phyloP scores from a whole-genome alignment of 495 filamentous ascomycete species.

The Daldinia decipiens region DNA sequence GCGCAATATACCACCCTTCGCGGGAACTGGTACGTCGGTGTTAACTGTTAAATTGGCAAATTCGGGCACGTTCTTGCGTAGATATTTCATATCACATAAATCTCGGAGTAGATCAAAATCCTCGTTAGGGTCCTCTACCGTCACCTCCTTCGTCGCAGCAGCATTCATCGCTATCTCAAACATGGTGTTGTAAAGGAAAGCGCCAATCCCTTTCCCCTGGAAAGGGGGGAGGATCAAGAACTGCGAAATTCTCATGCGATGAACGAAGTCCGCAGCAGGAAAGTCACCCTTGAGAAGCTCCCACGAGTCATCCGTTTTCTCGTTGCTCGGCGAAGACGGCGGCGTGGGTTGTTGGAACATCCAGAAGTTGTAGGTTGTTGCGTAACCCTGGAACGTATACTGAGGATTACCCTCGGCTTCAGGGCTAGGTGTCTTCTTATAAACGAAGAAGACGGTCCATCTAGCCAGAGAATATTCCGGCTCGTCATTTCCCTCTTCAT shows the following conservation, averaged over 20 bases:
- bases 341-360: conserved; percentile 59
- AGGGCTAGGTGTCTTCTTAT: conserved; percentile 67
- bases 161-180: conserved; percentile 70
- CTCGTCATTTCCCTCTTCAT: conserved; percentile 73
- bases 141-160: conserved; percentile 77
- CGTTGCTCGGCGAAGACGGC: conserved; percentile 18
- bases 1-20: conserved; percentile 63
- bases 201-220: conserved; percentile 80
- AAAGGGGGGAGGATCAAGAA: conserved; percentile 93
- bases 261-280: conserved; percentile 59
- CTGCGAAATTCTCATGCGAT: conserved; percentile 87
- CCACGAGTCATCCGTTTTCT: conserved; percentile 34
- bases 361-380: conserved; percentile 88
- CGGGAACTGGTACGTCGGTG: conserved; percentile 50
- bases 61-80: conserved; percentile 62
- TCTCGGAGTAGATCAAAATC: conserved; percentile 92
- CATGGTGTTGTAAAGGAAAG: conserved; percentile 81
- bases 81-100: conserved; percentile 77
- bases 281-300: conserved; percentile 45
- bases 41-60: conserved; percentile 66
- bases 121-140: conserved; percentile 96
- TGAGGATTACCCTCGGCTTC: conserved; percentile 59
- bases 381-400: conserved; percentile 85
- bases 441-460: conserved; percentile 89
- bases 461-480: conserved; percentile 75